Percentiles rank a stretch among this genome's conserved stretches.
Evolutionary conservation across 164 flowering plant species (phyloP).

Genomic region (Chloranthus sessilifolius): DNA sequence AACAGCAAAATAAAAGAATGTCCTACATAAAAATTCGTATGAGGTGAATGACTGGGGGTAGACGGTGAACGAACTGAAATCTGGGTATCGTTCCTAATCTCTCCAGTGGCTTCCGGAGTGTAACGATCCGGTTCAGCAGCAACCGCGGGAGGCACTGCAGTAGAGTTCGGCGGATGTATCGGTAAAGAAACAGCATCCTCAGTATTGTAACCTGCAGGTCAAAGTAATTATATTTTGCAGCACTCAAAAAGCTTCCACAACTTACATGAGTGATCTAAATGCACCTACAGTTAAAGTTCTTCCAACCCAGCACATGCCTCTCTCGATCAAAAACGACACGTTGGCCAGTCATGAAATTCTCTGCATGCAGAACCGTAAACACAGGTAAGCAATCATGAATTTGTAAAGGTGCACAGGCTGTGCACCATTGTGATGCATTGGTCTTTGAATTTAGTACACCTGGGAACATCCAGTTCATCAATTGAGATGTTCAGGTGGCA

Average conservation of each 20-base stretch:
- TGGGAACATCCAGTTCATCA: too few species aligned
- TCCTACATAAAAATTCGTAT: background rate
- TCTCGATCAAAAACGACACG: constrained; percentile 75
- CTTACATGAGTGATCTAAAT: background rate
- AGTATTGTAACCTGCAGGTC: constrained; percentile 30
- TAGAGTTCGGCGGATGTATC: constrained; percentile 13
- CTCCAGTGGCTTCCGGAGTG: constrained; percentile 30
- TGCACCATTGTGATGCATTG: background rate
- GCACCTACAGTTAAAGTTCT: constrained; percentile 68
- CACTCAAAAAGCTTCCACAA: background rate
- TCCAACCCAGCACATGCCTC: constrained; percentile 72
- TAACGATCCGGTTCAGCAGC: constrained; percentile 21
- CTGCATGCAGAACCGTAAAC: constrained; percentile 29
- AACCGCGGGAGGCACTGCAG: constrained; percentile 26
- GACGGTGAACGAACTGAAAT: constrained; percentile 21
- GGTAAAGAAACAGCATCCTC: constrained; percentile 22
- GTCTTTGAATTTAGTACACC: too few species aligned
- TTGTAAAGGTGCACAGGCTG: background rate
- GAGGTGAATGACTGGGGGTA: constrained; percentile 6
- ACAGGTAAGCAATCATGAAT: background rate
- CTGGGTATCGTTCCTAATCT: constrained; percentile 14
- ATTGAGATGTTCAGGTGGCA: too few species aligned
- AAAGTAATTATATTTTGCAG: background rate
- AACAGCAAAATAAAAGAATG: constrained; percentile 4
- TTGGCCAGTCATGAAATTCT: constrained; percentile 89